These are phyloP conservation scores for Selaginella moellendorffii DNA, from an alignment of 75 land plant species.

Conservation along the genomic window DNA sequence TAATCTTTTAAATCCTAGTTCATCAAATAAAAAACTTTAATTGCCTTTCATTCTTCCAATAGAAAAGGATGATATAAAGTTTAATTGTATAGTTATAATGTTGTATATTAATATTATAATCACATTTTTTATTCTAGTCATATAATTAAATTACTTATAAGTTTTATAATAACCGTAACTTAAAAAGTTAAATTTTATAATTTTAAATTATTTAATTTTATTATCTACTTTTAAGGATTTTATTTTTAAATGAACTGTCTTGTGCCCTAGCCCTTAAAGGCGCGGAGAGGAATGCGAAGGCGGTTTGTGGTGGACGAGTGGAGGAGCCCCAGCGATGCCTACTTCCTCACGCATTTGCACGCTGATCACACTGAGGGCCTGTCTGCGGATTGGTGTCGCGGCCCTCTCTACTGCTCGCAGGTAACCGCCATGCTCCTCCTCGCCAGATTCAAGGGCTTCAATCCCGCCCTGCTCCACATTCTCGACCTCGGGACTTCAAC, in stretches of 20 bases:
- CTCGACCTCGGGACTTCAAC: constrained; percentile 26
- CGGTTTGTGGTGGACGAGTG: constrained; percentile 3
- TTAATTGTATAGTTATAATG: no score
- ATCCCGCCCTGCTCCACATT: constrained; percentile 28
- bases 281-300: background rate
- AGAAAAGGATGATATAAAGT: no score
- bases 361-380: constrained; percentile 9
- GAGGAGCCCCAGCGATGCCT: background rate
- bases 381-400: constrained; percentile 2
- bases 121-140: background rate
- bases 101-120: no score
- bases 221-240: background rate
- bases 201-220: background rate
- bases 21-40: no score
- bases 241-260: background rate
- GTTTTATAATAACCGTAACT: no score
- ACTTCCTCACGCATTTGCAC: constrained; percentile 6
- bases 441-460: constrained; percentile 35
- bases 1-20: no score
- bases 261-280: background rate
- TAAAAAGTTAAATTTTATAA: background rate
- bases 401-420: constrained; percentile 9
- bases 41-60: no score
- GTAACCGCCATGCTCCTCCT: constrained; percentile 38
- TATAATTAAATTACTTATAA: background rate